Base-by-base conservation (phyloP, 140 eudicot genomes). In the Senecio squalidus region DNA sequence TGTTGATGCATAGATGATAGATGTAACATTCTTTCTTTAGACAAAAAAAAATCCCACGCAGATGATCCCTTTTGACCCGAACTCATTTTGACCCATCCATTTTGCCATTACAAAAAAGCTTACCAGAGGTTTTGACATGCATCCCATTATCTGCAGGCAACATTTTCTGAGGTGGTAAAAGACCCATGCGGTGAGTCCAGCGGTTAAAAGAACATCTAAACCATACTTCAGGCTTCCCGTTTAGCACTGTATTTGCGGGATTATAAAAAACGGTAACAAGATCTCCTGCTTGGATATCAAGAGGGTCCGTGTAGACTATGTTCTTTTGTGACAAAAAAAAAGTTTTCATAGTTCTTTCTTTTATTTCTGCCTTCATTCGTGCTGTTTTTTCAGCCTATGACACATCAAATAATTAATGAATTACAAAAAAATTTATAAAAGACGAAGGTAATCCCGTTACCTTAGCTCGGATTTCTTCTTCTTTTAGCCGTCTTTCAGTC, bases 171-270 rank as follows among this genome's bases (percentile, higher is more conserved):
- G 96, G 94, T 45, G 93, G 83, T 78, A 93, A 78, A 45, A 79
- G 84, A 18, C 99, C 96, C 73, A 76, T 22, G 47, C 82, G 89
- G 53, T 93, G 96, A 46, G 99, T 88, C 99, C 99, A 93, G 20
- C 94, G 93, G 67, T 93, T 93, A 73, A 93, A 93, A 26, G 94
- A 93, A 58, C 99, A 76, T 82, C 94, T 80, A 64, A 93, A 80
- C 99, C 99, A 93, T 55, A 84, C 58, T 74, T 93, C 96, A 25
- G 88, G 68, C 72, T 84, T 93, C 57, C 99, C 96, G 43, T 88
- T 82, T 44, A 93, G 69, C 44, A 82, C 87, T 0, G 99, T 84
- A 67, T 75, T 88, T 46, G 85, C 62, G 40, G 95, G 94, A 72
- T 88, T 93, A 72, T 93, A 93, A 55, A 74, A 82, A 58, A 93